phyloP scores from a whole-genome alignment of 176 grass and related monocot genomes.

The Oryza nivara region DNA sequence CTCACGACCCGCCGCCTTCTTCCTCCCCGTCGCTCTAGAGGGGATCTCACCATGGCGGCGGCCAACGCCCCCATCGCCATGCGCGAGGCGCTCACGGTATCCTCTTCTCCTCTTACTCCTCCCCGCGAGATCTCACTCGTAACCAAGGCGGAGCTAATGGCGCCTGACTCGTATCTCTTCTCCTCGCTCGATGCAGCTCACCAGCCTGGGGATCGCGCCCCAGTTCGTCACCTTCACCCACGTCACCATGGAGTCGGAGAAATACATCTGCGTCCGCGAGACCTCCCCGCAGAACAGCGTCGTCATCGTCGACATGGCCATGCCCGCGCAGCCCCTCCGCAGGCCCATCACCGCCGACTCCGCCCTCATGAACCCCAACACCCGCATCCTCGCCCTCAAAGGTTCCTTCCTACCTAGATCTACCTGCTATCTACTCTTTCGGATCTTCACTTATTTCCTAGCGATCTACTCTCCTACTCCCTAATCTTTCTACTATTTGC shows the following conservation, averaged over 20 bases:
- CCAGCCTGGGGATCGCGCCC: conserved; percentile 88
- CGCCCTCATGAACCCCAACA: conserved; percentile 95
- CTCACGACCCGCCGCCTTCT: neutral
- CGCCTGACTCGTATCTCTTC: neutral
- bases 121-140: neutral
- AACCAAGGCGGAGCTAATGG: neutral
- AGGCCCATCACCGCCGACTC: conserved; percentile 97
- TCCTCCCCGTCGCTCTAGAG: neutral
- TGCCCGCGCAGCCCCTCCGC: conserved; percentile 90
- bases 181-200: conserved; percentile 54
- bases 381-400: conserved; percentile 97
- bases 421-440: neutral
- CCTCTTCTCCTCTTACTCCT: neutral
- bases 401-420: conserved; percentile 35
- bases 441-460: neutral
- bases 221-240: conserved; percentile 99
- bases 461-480: neutral
- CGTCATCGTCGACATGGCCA: conserved; percentile 95
- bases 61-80: conserved; percentile 96
- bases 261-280: conserved; percentile 97
- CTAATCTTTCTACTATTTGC: neutral
- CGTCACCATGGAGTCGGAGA: conserved; percentile 96
- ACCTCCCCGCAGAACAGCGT: conserved; percentile 98
- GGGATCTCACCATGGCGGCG: conserved; percentile 71
- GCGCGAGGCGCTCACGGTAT: conserved; percentile 94